Base-by-base conservation (phyloP, 1,284 basidiomycete species). In the Cystobasidium slooffiae region DNA sequence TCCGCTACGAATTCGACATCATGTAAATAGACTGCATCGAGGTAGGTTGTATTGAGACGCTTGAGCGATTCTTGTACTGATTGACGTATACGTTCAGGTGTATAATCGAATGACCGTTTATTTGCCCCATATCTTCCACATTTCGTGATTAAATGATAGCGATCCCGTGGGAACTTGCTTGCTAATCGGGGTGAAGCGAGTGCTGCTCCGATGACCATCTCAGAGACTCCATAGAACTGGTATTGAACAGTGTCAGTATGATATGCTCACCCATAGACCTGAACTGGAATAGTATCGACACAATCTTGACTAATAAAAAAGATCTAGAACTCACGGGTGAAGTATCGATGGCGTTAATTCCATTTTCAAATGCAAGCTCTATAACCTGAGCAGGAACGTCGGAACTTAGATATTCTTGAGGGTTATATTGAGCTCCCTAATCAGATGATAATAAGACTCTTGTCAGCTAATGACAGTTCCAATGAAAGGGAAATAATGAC, bases 81-180 rank as follows among this genome's bases (percentile, higher is more conserved):
- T 22, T 85, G 83, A 10, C 89, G 87, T 68, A 97, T 88, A 41
- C 87, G 88, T 14, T 83, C 81, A 0, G 92, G 90, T 8, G 87
- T 86, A 83, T 96, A 95, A 81, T 96, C 91, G 80, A 97, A 97
- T 68, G 87, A 85, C 10, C 81, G 80, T 43, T 81, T 81, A 56
- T 84, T 83, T 0, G 84, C 80, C 4, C 93, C 93, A 82, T 91
- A 95, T 62, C 95, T 88, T 31, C 94, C 96, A 76, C 90, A 92
- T 83, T 99, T 99, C n/a, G 94, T 95, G 83, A 94, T 89, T 81
- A 96, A 82, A 78, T 88, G 86, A 82, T 96, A 97, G 0, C 89
- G 88, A 16, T 87, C 86, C 37, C 94, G 88, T 20, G 93, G 92
- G 80, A 90, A 94, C 79, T 93, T 90, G 66, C 83, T 81, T 59